These are phyloP conservation scores for Didymellaceae sp. DNA, from an alignment of 2,329 filamentous ascomycete species.

Conservation along the genomic window DNA sequence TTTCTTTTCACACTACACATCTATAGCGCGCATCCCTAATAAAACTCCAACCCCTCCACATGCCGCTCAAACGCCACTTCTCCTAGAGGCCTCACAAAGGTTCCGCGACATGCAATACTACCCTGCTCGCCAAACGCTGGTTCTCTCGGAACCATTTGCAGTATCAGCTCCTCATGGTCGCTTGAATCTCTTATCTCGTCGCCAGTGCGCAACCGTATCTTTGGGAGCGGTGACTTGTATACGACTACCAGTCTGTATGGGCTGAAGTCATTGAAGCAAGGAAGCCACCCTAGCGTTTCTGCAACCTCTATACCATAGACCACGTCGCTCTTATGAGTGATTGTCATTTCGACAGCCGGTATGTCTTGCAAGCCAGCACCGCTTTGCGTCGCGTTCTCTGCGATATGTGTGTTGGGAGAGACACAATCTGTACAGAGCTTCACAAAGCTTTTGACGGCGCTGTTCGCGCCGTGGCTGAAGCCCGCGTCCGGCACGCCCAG, in stretches of 20 bases:
- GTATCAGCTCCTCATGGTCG: neutral
- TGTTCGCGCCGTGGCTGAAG: neutral
- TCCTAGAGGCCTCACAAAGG: slow-evolving; percentile 16
- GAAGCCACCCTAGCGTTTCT: slow-evolving; percentile 1
- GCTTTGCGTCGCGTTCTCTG: slow-evolving; percentile 6
- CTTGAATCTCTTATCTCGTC: neutral
- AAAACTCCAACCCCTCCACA: slow-evolving; percentile 14
- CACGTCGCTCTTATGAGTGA: slow-evolving; percentile 5
- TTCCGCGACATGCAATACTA: neutral
- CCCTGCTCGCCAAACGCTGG: neutral
- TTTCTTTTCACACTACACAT: too few species aligned
- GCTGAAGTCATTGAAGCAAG: neutral
- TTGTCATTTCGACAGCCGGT: slow-evolving; percentile 16
- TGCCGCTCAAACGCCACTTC: slow-evolving; percentile 15
- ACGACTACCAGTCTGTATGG: slow-evolving; percentile 11
- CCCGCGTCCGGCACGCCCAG: slow-evolving; percentile 3
- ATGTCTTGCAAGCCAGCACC: neutral
- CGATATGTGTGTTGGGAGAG: neutral
- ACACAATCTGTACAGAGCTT: neutral
- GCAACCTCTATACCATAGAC: slow-evolving; percentile 3
- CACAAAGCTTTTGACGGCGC: slow-evolving; percentile 1
- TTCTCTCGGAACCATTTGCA: neutral
- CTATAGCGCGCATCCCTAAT: too few species aligned
- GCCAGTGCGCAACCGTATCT: neutral
- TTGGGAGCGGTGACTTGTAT: slow-evolving; percentile 14